phyloP scores from a whole-genome alignment of 352 stramenopile genomes.

The Globisporangium emineosum region DNA sequence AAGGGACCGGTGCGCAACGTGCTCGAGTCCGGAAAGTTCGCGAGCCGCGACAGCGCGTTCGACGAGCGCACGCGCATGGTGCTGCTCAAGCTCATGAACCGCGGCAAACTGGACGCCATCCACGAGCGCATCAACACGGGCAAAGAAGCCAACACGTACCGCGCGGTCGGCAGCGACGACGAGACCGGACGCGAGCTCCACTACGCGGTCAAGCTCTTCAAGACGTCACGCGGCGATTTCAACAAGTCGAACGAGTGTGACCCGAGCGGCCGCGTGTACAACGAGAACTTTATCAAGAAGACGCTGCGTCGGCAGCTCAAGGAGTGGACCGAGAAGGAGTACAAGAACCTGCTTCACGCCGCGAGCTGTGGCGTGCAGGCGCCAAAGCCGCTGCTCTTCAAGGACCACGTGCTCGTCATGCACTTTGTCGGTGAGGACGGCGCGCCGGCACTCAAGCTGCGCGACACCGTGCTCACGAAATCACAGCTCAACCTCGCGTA shows the following conservation, averaged over 20 bases:
- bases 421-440: conserved; percentile 45
- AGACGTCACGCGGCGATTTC: conserved; percentile 50
- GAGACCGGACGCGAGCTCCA: conserved; percentile 21
- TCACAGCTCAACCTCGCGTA: conserved; percentile 41
- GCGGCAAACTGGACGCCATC: conserved; percentile 32
- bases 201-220: conserved; percentile 72
- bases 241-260: conserved; percentile 46
- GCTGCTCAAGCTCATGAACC: conserved; percentile 48
- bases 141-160: conserved; percentile 48
- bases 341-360: conserved; percentile 38
- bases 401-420: conserved; percentile 53
- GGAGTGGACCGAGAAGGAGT: conserved; percentile 47
- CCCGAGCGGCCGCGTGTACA: conserved; percentile 43
- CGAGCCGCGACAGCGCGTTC: conserved; percentile 42
- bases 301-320: conserved; percentile 59
- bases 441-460: conserved; percentile 30
- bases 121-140: conserved; percentile 46
- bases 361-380: conserved; percentile 27
- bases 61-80: conserved; percentile 47
- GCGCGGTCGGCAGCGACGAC: conserved; percentile 31
- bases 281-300: conserved; percentile 55
- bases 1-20: conserved; percentile 17
- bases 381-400: conserved; percentile 37
- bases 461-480: conserved; percentile 42
- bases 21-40: conserved; percentile 28